phyloP scores from a whole-genome alignment of 2,329 filamentous ascomycete genomes.

The Aspergillus sojae region DNA sequence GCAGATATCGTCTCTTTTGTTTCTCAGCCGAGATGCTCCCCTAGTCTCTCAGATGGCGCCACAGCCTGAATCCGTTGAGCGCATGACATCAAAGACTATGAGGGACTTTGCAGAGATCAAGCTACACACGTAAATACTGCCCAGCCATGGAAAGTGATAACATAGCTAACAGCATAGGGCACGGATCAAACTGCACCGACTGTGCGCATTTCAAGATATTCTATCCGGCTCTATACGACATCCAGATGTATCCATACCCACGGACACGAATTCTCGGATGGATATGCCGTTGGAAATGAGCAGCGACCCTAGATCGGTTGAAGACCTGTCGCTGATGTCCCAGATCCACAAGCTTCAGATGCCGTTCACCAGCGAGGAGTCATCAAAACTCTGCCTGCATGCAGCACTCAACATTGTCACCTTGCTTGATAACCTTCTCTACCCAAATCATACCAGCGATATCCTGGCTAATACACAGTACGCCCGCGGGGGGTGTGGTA shows the following conservation, averaged over 20 bases:
- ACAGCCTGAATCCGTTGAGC: slow-evolving; percentile 19
- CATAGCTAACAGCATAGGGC: slow-evolving; percentile 20
- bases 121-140: slow-evolving; percentile 21
- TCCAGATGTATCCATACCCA: not conserved
- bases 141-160: not conserved
- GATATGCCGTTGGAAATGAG: not conserved
- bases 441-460: slow-evolving; percentile 21
- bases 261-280: not conserved
- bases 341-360: slow-evolving; percentile 10
- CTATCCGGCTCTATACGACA: slow-evolving; percentile 15
- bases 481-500: slow-evolving; percentile 7
- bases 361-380: slow-evolving; percentile 28
- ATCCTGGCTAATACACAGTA: slow-evolving; percentile 1
- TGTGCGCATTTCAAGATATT: slow-evolving; percentile 32
- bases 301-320: not conserved
- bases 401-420: slow-evolving; percentile 31
- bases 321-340: not conserved
- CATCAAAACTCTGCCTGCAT: slow-evolving; percentile 30
- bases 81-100: slow-evolving; percentile 24
- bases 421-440: slow-evolving; percentile 29
- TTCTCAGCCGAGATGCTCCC: slow-evolving; percentile 14
- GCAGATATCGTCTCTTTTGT: slow-evolving; percentile 21
- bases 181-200: slow-evolving; percentile 33
- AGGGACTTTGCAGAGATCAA: slow-evolving; percentile 31
- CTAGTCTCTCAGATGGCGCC: slow-evolving; percentile 10